A percentile compares a stretch with the other conserved stretches of the same genome.
These are phyloP conservation scores for Apostasia shenzhenica DNA, from an alignment of 106 monocot species.

Conservation along the genomic window DNA sequence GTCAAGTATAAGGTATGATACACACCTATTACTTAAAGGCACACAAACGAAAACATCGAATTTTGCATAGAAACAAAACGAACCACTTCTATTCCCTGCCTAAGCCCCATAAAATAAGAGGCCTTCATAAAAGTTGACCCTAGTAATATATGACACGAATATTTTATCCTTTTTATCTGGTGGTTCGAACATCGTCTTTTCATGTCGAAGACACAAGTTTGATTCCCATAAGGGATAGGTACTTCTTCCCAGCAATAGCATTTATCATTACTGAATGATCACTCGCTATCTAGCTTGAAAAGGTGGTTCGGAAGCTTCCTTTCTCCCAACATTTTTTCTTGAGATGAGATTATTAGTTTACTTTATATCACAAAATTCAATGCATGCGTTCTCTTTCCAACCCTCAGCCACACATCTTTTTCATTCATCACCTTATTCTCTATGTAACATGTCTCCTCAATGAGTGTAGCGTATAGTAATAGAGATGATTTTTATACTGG, in stretches of 20 bases:
- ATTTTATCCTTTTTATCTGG: conserved; percentile 3
- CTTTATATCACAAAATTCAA: no score
- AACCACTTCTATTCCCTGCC: neutral
- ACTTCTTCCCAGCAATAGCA: conserved; percentile 7
- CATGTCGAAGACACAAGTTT: conserved; percentile 25
- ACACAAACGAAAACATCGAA: neutral
- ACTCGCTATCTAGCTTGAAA: conserved; percentile 10
- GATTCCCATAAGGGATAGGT: conserved; percentile 28
- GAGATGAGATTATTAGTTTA: no score
- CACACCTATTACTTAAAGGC: no score
- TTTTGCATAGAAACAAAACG: neutral
- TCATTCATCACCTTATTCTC: neutral
- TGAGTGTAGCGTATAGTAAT: neutral
- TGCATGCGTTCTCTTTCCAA: no score
- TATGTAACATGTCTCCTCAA: neutral
- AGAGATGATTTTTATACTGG: neutral
- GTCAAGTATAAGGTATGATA: no score
- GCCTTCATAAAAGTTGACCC: no score
- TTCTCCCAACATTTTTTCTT: neutral
- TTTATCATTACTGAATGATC: conserved; percentile 11
- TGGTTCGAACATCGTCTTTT: conserved; percentile 22
- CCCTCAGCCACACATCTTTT: neutral
- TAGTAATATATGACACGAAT: no score
- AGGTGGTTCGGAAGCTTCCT: conserved; percentile 3
- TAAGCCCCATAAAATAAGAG: neutral